Conservation (phyloP, 192 early-diverging fungal species). For the Phycomyces nitens region DNA sequence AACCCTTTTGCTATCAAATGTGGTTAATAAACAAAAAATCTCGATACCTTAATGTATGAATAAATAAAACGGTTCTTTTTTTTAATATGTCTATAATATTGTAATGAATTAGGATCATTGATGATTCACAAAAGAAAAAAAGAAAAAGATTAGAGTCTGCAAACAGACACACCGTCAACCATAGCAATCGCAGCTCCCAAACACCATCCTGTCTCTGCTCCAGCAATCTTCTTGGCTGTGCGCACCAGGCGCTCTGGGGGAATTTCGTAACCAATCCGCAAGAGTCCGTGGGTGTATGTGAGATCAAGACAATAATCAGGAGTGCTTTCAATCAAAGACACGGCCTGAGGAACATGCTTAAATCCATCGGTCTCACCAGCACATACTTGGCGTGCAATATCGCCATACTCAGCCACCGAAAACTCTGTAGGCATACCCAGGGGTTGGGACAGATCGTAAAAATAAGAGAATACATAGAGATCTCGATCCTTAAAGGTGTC, state of each 20-base stretch:
- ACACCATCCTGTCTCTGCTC: constrained; percentile 95
- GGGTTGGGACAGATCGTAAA: constrained; percentile 84
- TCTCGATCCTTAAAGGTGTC: constrained; percentile 67
- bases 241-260: constrained; percentile 62
- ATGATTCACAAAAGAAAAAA: too few species aligned
- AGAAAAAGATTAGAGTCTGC: constrained; percentile 31
- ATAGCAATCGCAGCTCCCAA: constrained; percentile 88
- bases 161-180: constrained; percentile 51
- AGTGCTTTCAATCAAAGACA: constrained; percentile 41
- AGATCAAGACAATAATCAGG: constrained; percentile 89
- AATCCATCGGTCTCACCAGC: constrained; percentile 38
- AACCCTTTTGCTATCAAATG: background rate
- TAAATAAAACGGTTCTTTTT: too few species aligned
- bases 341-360: constrained; percentile 53
- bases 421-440: constrained; percentile 71
- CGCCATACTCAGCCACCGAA: constrained; percentile 63
- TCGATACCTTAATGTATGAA: too few species aligned
- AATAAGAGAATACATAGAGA: constrained; percentile 94
- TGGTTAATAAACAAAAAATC: background rate
- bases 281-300: constrained; percentile 80
- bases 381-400: constrained; percentile 70
- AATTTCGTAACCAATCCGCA: constrained; percentile 84
- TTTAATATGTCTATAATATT: too few species aligned
- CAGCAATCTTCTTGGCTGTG: constrained; percentile 88
- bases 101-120: too few species aligned